Conservation (phyloP, 164 flowering plant species). For the grape (Vitis vinifera) region DNA sequence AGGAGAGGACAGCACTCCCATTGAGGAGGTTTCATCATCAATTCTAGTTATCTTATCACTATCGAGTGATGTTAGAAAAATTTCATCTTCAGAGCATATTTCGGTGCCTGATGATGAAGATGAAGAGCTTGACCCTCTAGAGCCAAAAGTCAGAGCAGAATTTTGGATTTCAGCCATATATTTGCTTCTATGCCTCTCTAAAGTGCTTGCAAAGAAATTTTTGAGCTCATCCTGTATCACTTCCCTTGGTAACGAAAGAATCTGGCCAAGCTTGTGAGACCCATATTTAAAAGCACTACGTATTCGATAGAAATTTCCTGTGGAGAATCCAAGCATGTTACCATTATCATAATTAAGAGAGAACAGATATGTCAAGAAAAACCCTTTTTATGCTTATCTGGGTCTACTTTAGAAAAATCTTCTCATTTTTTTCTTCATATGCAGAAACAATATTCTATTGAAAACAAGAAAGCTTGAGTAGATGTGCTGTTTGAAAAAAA, state of each 20-base stretch:
- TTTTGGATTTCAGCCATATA: slow-evolving; percentile 28
- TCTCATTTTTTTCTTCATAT: no score
- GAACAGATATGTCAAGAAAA: background rate
- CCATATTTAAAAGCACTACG: slow-evolving; percentile 77
- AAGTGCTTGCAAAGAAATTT: slow-evolving; percentile 49
- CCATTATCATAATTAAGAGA: background rate
- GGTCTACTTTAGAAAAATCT: no score
- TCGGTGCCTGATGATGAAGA: slow-evolving; percentile 16
- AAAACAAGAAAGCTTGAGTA: no score
- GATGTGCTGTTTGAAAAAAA: no score
- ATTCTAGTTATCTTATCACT: background rate
- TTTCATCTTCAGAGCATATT: slow-evolving; percentile 18
- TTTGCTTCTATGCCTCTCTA: slow-evolving; percentile 42
- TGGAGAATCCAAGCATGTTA: background rate
- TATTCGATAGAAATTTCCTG: slow-evolving; percentile 75
- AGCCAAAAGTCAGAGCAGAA: slow-evolving; percentile 19
- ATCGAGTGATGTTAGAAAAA: slow-evolving; percentile 2
- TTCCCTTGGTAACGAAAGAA: slow-evolving; percentile 43
- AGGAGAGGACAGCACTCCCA: background rate
- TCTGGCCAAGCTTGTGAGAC: slow-evolving; percentile 63
- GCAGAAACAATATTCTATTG: no score
- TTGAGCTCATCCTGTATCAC: slow-evolving; percentile 42
- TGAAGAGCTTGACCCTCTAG: slow-evolving; percentile 12
- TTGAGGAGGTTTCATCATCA: background rate
- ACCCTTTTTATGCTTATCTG: no score